Base-by-base conservation (phyloP, 1,139 yeast species). In the Kodamaea arcana region DNA sequence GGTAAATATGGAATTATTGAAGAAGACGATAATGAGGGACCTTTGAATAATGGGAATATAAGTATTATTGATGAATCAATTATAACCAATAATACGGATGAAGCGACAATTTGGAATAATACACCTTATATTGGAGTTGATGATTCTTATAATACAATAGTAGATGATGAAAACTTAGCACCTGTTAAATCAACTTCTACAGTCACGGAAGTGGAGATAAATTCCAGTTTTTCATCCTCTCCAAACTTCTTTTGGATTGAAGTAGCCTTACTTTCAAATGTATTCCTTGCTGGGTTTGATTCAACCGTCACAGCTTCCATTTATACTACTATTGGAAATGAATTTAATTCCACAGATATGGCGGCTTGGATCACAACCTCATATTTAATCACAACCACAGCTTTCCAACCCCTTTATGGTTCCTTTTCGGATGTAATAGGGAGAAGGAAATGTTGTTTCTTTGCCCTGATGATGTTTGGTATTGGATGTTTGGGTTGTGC, bases 391-490 rank as follows among this genome's bases (percentile, higher is more conserved):
- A 54, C 63, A 9, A 47, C 59, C 12, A 56, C 63, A 3, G 60
- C 62, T 4, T 56, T 56, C 41, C 64, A 54, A 34, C 60, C 61
- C 10, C 42, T 75, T 16, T 75, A 72, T 41, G 80, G 80, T 9
- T 68, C 74, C 31, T 52, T 74, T 13, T 69, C 77, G 4, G 80
- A 75, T 42, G 58, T 76, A n/a, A 58, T 75, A 26, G 80, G 80
- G 1, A 51, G 83, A 34, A 69, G 70, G 39, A 35, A 33, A 12
- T 54, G 59, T 41, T 44, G 53, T 11, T 40, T 50, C 20, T 54
- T 55, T 41, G 57, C 60, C 4, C 45, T 50, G 28, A 31, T 37
- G 3, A 33, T 43, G 11, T 56, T 56, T 37, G 46, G 48, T n/a
- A n/a, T 42, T 3, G 47, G 47, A 3, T 40, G 47, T 17, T 27